A percentile compares a stretch with the other conserved stretches of the same genome.
Conservation (phyloP, 2,329 filamentous ascomycete species). For the Cytospora leucostoma region DNA sequence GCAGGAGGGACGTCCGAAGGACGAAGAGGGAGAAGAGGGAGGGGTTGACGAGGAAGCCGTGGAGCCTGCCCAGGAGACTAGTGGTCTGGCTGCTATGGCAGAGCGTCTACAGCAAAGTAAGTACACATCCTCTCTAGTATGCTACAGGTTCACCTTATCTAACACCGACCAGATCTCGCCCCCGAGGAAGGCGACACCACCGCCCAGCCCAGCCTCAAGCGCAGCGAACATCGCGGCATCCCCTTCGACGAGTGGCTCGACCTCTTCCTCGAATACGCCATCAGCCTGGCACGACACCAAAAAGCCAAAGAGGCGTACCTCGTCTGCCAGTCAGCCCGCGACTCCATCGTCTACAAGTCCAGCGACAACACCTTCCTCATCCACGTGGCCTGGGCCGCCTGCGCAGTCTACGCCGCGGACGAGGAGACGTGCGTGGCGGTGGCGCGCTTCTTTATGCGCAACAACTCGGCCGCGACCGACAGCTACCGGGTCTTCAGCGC, state of each 20-base stretch:
- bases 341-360: constrained; percentile 79
- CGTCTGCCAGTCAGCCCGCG: constrained; percentile 73
- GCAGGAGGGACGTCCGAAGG: constrained; percentile 26
- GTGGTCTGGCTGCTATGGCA: constrained; percentile 56
- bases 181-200: constrained; percentile 37
- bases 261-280: constrained; percentile 83
- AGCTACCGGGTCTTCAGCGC: constrained; percentile 81
- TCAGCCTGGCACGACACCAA: constrained; percentile 69
- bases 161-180: constrained; percentile 36
- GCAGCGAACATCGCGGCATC: constrained; percentile 64
- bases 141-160: not conserved
- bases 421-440: constrained; percentile 72
- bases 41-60: constrained; percentile 19
- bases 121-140: constrained; percentile 32
- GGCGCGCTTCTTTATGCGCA: constrained; percentile 81
- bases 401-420: constrained; percentile 79
- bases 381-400: constrained; percentile 74
- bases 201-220: constrained; percentile 32
- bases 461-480: constrained; percentile 77
- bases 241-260: constrained; percentile 85
- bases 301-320: constrained; percentile 75
- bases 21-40: constrained; percentile 5
- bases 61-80: constrained; percentile 34
- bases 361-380: constrained; percentile 70
- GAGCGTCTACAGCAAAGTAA: constrained; percentile 57